Percentiles rank a stretch among this genome's conserved stretches.
phyloP scores from a whole-genome alignment of 2,329 filamentous ascomycete genomes.

The Ceratocystis papillata region DNA sequence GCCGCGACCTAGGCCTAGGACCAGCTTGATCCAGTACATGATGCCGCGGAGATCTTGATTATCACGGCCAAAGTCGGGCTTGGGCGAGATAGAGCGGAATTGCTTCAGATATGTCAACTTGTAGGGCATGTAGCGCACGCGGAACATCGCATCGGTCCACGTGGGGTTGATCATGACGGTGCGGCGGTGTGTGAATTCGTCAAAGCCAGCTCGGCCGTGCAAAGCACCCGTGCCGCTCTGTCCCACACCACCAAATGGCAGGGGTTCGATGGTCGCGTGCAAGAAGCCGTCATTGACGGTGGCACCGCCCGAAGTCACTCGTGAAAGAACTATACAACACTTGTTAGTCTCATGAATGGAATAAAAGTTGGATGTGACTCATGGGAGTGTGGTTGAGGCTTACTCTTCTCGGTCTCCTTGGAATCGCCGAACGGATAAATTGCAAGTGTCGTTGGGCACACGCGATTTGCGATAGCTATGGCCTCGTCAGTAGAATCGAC shows the following conservation, averaged over 20 bases:
- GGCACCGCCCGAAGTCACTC: constrained; percentile 57
- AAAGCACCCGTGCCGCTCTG: constrained; percentile 67
- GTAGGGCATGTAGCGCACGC: constrained; percentile 59
- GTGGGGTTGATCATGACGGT: constrained; percentile 49
- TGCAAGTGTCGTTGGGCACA: constrained; percentile 73
- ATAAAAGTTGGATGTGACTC: background rate
- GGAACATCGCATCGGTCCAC: constrained; percentile 58
- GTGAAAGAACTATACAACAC: constrained; percentile 41
- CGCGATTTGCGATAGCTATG: constrained; percentile 65
- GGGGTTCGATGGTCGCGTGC: constrained; percentile 57
- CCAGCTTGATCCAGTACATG: constrained; percentile 43
- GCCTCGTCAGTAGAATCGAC: constrained; percentile 75
- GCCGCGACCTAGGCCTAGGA: constrained; percentile 44
- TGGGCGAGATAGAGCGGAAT: constrained; percentile 36
- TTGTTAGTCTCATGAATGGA: background rate
- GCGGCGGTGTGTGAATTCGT: constrained; percentile 52
- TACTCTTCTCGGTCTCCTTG: constrained; percentile 63
- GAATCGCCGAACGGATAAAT: constrained; percentile 79
- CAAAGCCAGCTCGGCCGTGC: constrained; percentile 63
- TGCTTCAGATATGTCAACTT: constrained; percentile 31
- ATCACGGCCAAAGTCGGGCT: constrained; percentile 51
- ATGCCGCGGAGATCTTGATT: constrained; percentile 43
- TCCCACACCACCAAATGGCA: constrained; percentile 76
- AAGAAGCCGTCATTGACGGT: constrained; percentile 57
- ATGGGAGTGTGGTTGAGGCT: constrained; percentile 27